A percentile compares a stretch with the other conserved stretches of the same genome.
These are phyloP conservation scores for Dactylonectria macrodidyma DNA, from an alignment of 2,329 filamentous ascomycete genomes.

Conservation along the genomic window DNA sequence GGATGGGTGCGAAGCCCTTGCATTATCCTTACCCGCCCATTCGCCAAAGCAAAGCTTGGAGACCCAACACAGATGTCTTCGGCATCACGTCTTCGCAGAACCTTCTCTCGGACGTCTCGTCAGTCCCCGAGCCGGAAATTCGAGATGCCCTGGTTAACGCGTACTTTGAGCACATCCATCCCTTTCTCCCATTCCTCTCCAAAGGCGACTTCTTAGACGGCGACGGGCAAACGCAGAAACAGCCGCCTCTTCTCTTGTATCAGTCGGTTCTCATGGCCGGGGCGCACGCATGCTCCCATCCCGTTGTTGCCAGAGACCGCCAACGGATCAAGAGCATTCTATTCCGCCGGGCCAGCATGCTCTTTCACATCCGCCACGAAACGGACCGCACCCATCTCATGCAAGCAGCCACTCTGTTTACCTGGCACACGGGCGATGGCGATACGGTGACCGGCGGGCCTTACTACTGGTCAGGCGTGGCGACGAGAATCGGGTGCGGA, in stretches of 20 bases:
- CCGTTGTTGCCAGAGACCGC: constrained; percentile 38
- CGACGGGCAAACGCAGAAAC: constrained; percentile 34
- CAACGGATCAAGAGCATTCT: constrained; percentile 44
- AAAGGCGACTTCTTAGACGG: constrained; percentile 39
- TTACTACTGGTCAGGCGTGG: constrained; percentile 44
- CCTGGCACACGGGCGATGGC: constrained; percentile 40
- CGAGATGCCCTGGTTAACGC: constrained; percentile 40
- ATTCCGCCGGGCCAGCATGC: constrained; percentile 42
- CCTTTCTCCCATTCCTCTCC: constrained; percentile 40
- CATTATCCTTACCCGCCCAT: constrained; percentile 46
- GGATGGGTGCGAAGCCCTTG: constrained; percentile 14
- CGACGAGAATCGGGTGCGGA: constrained; percentile 40
- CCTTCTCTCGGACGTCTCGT: constrained; percentile 39
- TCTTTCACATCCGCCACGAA: constrained; percentile 45
- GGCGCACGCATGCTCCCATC: constrained; percentile 43
- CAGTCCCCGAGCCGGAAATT: constrained; percentile 41
- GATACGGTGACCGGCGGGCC: constrained; percentile 42
- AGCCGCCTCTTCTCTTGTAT: constrained; percentile 36
- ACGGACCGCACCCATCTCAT: constrained; percentile 43
- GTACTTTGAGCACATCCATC: constrained; percentile 45
- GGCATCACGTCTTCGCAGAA: constrained; percentile 39
- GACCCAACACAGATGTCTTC: constrained; percentile 33
- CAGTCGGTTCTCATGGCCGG: constrained; percentile 44
- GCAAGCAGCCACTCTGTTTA: constrained; percentile 42
- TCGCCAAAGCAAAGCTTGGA: constrained; percentile 40